A percentile compares a stretch with the other conserved stretches of the same genome.
Evolutionary conservation across 495 filamentous ascomycete genomes (phyloP).

Genomic region (Pseudotulostoma volvatum): DNA sequence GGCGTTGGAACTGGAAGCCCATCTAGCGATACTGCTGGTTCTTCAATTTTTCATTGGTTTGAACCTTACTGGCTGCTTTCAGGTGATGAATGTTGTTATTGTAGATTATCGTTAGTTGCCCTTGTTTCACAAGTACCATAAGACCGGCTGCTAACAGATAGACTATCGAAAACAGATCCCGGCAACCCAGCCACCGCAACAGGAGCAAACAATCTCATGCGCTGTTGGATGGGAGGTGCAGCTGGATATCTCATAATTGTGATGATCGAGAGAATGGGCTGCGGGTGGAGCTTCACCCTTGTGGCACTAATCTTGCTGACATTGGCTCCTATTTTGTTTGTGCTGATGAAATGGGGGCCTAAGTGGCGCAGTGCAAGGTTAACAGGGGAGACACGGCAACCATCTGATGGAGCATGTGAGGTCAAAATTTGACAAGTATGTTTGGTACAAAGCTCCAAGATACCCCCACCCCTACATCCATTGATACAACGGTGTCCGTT

Average conservation of each 20-base stretch:
- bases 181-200: constrained; percentile 42
- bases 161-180: too few species aligned
- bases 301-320: constrained; percentile 13
- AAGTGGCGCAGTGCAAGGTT: too few species aligned
- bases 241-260: constrained; percentile 41
- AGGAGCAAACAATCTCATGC: constrained; percentile 52
- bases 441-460: too few species aligned
- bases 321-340: constrained; percentile 9
- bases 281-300: constrained; percentile 28
- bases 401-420: too few species aligned
- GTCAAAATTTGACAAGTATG: too few species aligned
- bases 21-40: constrained; percentile 34
- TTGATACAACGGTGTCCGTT: too few species aligned
- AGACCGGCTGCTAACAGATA: too few species aligned
- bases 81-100: constrained; percentile 17
- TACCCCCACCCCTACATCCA: too few species aligned
- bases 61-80: constrained; percentile 37
- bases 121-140: too few species aligned
- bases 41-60: constrained; percentile 39
- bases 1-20: constrained; percentile 30
- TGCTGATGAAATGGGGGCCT: constrained; percentile 4
- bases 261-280: constrained; percentile 42
- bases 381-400: too few species aligned
- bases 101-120: constrained; percentile 54
- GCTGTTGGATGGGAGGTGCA: constrained; percentile 49